A percentile compares a stretch with the other conserved stretches of the same genome.
Conservation (phyloP, 441 rosid genomes). For the Euphorbia neoarborescens region DNA sequence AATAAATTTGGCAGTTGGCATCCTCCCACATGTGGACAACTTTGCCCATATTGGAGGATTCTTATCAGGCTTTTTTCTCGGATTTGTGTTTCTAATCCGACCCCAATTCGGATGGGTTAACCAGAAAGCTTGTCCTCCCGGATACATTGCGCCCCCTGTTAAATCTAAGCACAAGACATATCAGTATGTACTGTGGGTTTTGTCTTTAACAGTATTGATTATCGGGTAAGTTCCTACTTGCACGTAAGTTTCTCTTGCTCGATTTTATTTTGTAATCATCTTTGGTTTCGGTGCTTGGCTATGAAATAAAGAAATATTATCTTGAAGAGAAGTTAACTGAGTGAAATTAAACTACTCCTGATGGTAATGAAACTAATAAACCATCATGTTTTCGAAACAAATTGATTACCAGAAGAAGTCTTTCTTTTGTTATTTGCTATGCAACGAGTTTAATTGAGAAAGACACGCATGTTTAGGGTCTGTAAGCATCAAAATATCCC, state of each 20-base stretch:
- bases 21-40: constrained; percentile 90
- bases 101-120: constrained; percentile 79
- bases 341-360: too few relatives aligned
- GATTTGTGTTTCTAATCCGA: constrained; percentile 70
- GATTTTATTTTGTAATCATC: background rate
- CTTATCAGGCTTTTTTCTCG: constrained; percentile 75
- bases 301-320: too few relatives aligned
- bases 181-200: constrained; percentile 61
- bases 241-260: background rate
- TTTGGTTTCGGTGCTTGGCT: background rate
- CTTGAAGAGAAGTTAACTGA: background rate
- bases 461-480: background rate
- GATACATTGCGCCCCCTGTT: constrained; percentile 33
- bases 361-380: background rate
- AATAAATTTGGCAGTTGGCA: constrained; percentile 68
- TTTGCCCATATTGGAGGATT: constrained; percentile 95
- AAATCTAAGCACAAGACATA: constrained; percentile 69
- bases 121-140: constrained; percentile 49
- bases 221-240: constrained; percentile 41
- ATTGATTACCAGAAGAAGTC: constrained; percentile 3
- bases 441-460: background rate
- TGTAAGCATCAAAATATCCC: background rate
- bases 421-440: background rate
- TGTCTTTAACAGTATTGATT: constrained; percentile 44
- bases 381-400: background rate